Percentiles rank a stretch among this genome's conserved stretches.
Evolutionary conservation across 345 rosid species (phyloP).

Genomic region (Moringa oleifera): DNA sequence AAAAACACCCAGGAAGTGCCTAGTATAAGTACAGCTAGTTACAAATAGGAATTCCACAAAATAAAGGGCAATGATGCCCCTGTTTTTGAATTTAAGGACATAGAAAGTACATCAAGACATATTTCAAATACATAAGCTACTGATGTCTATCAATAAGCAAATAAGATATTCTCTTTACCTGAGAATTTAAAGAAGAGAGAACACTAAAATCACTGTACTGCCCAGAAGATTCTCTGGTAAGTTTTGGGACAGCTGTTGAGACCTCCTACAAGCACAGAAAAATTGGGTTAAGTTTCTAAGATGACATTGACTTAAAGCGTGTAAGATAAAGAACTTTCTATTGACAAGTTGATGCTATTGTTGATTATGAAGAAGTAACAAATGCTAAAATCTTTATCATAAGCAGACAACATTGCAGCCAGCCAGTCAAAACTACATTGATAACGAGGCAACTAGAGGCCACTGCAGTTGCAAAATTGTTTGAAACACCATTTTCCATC

Average conservation of each 20-base stretch:
- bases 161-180: slow-evolving; percentile 54
- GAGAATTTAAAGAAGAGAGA: slow-evolving; percentile 94
- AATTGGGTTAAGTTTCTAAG: slow-evolving; percentile 1
- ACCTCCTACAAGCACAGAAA: slow-evolving; percentile 58
- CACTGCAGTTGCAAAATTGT: background rate
- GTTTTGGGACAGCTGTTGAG: slow-evolving; percentile 67
- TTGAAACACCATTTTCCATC: background rate
- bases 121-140: no score
- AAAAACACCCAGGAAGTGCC: no score
- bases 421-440: background rate
- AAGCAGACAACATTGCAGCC: no score
- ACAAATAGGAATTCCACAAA: no score
- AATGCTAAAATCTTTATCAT: background rate
- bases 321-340: background rate
- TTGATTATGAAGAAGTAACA: background rate
- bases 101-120: no score
- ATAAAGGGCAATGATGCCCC: no score
- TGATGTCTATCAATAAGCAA: no score
- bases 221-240: slow-evolving; percentile 70
- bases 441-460: background rate
- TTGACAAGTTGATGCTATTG: background rate
- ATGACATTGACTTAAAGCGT: background rate
- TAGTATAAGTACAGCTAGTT: no score
- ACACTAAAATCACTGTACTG: slow-evolving; percentile 75
- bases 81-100: no score